Evolutionary conservation across 805 yeast genomes (phyloP).

Genomic region (Saturnispora gosingensis): DNA sequence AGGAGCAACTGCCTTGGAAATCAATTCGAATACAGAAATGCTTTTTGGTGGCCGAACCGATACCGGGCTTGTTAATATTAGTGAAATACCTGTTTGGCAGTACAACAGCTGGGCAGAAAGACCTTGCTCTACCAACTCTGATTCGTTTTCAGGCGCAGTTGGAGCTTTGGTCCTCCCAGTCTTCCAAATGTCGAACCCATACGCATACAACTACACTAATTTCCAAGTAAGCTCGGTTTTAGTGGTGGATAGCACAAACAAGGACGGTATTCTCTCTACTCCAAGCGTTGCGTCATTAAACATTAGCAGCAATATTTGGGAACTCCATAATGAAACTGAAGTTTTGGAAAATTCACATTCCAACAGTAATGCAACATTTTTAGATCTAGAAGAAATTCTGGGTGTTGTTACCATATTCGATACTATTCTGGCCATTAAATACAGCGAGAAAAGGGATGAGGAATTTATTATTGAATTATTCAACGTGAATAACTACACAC

Average conservation of each 20-base stretch:
- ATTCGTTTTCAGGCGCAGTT: constrained; percentile 43
- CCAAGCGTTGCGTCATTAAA: constrained; percentile 37
- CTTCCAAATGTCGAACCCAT: constrained; percentile 27
- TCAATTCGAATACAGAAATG: constrained; percentile 38
- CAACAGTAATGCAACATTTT: constrained; percentile 15
- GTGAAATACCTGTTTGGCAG: constrained; percentile 68
- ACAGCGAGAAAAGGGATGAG: constrained; percentile 8
- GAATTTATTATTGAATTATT: constrained; percentile 33
- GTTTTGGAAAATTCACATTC: constrained; percentile 18
- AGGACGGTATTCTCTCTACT: constrained; percentile 26
- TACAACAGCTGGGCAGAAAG: constrained; percentile 60
- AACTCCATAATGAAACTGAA: constrained; percentile 29
- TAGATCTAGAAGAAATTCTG: constrained; percentile 23
- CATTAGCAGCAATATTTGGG: constrained; percentile 35
- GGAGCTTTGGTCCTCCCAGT: constrained; percentile 48
- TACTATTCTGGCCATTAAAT: constrained; percentile 37
- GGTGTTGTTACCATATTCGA: constrained; percentile 48
- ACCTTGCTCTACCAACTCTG: constrained; percentile 24
- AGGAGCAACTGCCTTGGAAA: constrained; percentile 38
- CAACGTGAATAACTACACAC: constrained; percentile 30
- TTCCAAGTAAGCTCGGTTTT: constrained; percentile 35
- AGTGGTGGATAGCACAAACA: constrained; percentile 52
- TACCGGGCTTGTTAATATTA: constrained; percentile 63
- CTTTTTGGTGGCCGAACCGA: constrained; percentile 59
- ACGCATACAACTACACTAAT: constrained; percentile 18